A percentile compares a stretch with the other conserved stretches of the same genome.
Conservation (phyloP, 257 asterid genomes). For the Forsythia suspensa region DNA sequence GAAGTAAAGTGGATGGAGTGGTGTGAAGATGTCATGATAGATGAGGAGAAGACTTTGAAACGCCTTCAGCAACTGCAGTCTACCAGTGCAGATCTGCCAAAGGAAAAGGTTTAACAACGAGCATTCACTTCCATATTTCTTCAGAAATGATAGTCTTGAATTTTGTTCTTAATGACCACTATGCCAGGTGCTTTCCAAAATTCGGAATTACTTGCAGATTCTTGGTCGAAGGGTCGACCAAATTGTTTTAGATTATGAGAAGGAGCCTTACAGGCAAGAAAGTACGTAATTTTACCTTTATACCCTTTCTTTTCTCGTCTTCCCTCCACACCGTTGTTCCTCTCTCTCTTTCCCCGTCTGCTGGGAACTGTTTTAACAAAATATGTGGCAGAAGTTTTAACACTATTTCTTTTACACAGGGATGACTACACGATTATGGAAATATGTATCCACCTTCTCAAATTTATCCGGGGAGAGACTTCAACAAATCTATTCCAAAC, state of each 20-base stretch:
- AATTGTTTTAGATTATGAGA: slow-evolving; percentile 64
- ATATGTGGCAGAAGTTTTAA: neutral
- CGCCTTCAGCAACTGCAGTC: slow-evolving; percentile 90
- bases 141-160: slow-evolving; percentile 3
- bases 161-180: slow-evolving; percentile 12
- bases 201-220: slow-evolving; percentile 88
- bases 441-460: slow-evolving; percentile 84
- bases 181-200: slow-evolving; percentile 83
- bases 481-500: slow-evolving; percentile 86
- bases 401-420: slow-evolving; percentile 44
- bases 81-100: slow-evolving; percentile 86
- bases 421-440: slow-evolving; percentile 93
- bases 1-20: slow-evolving; percentile 99
- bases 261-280: slow-evolving; percentile 81
- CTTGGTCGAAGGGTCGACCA: slow-evolving; percentile 93
- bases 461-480: slow-evolving; percentile 86
- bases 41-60: slow-evolving; percentile 79
- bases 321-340: no score
- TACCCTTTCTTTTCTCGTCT: neutral
- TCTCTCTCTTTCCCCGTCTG: no score
- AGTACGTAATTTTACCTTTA: slow-evolving; percentile 47
- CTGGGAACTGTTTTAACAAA: neutral
- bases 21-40: slow-evolving; percentile 93
- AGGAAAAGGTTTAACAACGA: slow-evolving; percentile 65
- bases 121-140: slow-evolving; percentile 14